phyloP scores from a whole-genome alignment of 2,329 filamentous ascomycete genomes.

The Trichophyton equinum region DNA sequence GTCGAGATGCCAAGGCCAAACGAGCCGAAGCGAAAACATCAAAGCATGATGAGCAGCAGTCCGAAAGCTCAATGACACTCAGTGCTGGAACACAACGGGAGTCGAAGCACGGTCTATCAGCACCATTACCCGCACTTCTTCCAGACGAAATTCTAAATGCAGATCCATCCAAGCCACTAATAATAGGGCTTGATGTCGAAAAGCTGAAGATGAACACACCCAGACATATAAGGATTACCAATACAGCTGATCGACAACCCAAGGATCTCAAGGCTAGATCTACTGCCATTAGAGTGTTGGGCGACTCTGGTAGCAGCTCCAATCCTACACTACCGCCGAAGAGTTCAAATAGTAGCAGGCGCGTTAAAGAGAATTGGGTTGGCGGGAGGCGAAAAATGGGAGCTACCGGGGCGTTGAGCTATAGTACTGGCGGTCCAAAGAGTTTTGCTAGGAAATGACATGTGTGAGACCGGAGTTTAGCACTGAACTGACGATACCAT shows the following conservation, averaged over 20 bases:
- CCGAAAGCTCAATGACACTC: conserved; percentile 31
- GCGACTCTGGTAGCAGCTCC: conserved; percentile 16
- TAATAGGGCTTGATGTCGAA: conserved; percentile 28
- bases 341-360: conserved; percentile 28
- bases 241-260: conserved; percentile 35
- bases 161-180: conserved; percentile 35
- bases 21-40: conserved; percentile 3
- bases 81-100: conserved; percentile 26
- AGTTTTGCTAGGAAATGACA: conserved; percentile 22
- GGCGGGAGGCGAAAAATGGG: conserved; percentile 22
- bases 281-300: conserved; percentile 39
- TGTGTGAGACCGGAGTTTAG: background rate
- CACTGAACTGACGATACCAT: background rate
- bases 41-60: conserved; percentile 25
- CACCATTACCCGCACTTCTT: conserved; percentile 38
- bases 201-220: conserved; percentile 21
- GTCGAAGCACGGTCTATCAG: conserved; percentile 9
- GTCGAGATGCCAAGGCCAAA: conserved; percentile 1
- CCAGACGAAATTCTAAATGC: conserved; percentile 40
- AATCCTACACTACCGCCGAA: conserved; percentile 32
- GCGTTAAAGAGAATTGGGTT: conserved; percentile 30
- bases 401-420: conserved; percentile 24
- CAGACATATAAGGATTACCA: conserved; percentile 28
- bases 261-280: conserved; percentile 41
- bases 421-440: conserved; percentile 24